Evolutionary conservation across 306 rosid species (phyloP), one percentile per base, ranked within the genome.

Genomic region (Vachellia pachyceras): DNA sequence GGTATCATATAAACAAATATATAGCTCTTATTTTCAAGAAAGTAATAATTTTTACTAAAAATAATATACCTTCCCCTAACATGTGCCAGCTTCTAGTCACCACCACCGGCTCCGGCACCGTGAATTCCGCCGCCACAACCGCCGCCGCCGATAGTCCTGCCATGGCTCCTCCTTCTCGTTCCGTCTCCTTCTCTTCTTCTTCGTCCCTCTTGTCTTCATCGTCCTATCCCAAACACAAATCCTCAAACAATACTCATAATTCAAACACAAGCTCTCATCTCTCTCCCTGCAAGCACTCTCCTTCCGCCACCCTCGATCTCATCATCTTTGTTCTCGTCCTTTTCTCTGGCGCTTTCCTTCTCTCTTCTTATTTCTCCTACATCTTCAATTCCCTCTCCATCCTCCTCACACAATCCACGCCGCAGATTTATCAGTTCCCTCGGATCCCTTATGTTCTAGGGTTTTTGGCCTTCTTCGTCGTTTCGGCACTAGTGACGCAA

Each of bases 291-390:
- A 86, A 85, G 77, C 95, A 92, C 82, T 92, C 97, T 4, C 94
- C 97, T 0, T 91, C 97, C 4, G 99, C 97, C 42, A 95, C 97
- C 33, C 88, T 95, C 0, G 97, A 95, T 89, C 90, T 95, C 41
- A 90, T 95, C 8, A 93, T 95, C 86, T 89, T 95, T 20, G 40
- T 95, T 73, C 90, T 93, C 2, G 99, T 93, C 71, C 92, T 91
- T 75, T 93, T 93, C 85, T 85, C 97, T 44, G 97, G 93, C 33
- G 85, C 94, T 20, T 95, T 93, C 77, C 97, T 95, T 37, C 85
- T 95, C 42, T 88, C 94, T 6, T 95, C 99, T n/a, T 93, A 93
- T 85, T 83, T 93, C 87, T 89, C 95, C 42, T 93, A 95, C 89
- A 86, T 95, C 89, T 94, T 91, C 95, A 85, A 91, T 77, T 86